phyloP scores from a whole-genome alignment of 2,329 filamentous ascomycete species.

The Colletotrichum spaethianum region DNA sequence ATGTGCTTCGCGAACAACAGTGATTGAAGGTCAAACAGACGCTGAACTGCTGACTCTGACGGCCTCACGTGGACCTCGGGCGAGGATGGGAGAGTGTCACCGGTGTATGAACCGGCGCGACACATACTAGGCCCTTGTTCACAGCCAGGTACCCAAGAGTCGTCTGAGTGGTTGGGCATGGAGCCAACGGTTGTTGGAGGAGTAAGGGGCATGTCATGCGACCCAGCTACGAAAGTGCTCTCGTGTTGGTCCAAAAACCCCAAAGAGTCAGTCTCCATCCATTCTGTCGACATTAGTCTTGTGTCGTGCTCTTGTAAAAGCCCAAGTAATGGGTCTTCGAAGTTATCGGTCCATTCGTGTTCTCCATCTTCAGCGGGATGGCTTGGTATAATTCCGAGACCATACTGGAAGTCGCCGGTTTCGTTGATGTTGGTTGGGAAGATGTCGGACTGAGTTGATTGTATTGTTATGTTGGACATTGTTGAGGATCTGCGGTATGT shows the following conservation, averaged over 20 bases:
- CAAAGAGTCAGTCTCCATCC: slow-evolving; percentile 28
- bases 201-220: slow-evolving; percentile 21
- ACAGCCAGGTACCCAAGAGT: slow-evolving; percentile 19
- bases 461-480: slow-evolving; percentile 26
- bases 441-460: slow-evolving; percentile 15
- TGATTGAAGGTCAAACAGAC: slow-evolving; percentile 28
- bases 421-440: slow-evolving; percentile 14
- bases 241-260: slow-evolving; percentile 28
- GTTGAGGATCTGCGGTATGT: slow-evolving; percentile 28
- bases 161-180: slow-evolving; percentile 13
- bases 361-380: slow-evolving; percentile 15
- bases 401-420: slow-evolving; percentile 33
- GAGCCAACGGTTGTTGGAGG: slow-evolving; percentile 30
- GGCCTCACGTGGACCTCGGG: slow-evolving; percentile 14
- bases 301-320: slow-evolving; percentile 22
- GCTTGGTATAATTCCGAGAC: slow-evolving; percentile 19
- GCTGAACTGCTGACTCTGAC: slow-evolving; percentile 16
- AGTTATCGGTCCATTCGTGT: slow-evolving; percentile 19
- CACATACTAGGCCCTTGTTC: slow-evolving; percentile 11
- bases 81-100: slow-evolving; percentile 16
- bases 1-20: slow-evolving; percentile 3
- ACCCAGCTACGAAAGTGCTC: not conserved
- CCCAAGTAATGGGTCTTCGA: slow-evolving; percentile 29
- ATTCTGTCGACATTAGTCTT: slow-evolving; percentile 19
- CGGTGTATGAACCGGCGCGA: slow-evolving; percentile 15